Conservation (phyloP, 2,329 filamentous ascomycete species). For the Penicillium freii region DNA sequence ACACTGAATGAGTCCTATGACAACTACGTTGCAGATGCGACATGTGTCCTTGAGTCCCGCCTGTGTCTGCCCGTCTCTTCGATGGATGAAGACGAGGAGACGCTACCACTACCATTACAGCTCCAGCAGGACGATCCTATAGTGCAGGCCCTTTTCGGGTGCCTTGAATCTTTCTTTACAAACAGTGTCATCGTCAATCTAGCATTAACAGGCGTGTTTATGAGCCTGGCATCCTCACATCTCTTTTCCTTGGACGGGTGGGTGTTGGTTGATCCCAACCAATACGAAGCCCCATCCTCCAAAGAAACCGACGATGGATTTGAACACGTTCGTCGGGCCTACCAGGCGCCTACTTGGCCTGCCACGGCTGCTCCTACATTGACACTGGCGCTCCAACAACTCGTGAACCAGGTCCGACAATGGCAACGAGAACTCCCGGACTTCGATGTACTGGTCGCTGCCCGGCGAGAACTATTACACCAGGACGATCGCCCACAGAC, state of each 20-base stretch:
- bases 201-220: constrained; percentile 76
- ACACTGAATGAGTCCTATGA: constrained; percentile 45
- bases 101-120: constrained; percentile 62
- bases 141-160: constrained; percentile 51
- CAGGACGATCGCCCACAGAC: constrained; percentile 29
- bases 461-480: constrained; percentile 50
- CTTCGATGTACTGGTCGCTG: constrained; percentile 68
- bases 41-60: constrained; percentile 49
- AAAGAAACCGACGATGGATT: constrained; percentile 32
- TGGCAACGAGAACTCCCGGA: constrained; percentile 66
- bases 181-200: constrained; percentile 92
- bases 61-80: constrained; percentile 32
- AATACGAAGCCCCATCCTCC: constrained; percentile 44
- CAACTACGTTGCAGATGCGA: constrained; percentile 50
- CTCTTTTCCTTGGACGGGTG: constrained; percentile 87
- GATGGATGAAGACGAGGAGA: constrained; percentile 41
- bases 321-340: constrained; percentile 29
- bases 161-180: constrained; percentile 77
- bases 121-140: constrained; percentile 64
- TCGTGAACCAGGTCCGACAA: constrained; percentile 61
- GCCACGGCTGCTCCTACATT: constrained; percentile 49
- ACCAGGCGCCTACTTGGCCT: constrained; percentile 50
- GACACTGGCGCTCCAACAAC: constrained; percentile 56
- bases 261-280: constrained; percentile 72
- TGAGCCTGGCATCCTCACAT: constrained; percentile 79